Base-by-base conservation (phyloP, 2,329 filamentous ascomycete species). In the Hysterium pulicare region DNA sequence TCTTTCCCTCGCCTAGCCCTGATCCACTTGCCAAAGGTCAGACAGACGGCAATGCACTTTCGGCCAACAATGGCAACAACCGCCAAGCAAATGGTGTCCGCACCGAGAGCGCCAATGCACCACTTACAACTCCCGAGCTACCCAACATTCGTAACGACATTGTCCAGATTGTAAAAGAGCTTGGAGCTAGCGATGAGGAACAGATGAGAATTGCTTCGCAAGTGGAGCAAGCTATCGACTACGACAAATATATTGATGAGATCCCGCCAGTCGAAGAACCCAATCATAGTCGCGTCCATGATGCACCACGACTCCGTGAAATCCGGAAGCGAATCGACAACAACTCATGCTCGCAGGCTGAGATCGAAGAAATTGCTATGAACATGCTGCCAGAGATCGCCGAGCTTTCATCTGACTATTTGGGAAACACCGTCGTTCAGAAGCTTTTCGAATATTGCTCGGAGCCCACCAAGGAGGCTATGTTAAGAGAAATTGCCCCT, bases 401-500 rank as follows among this genome's bases (percentile, higher is more conserved):
- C 3, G 93, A 98, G 68, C 76, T 98, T 19, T 80, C 93, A 2
- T 95, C 91, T 0, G 93, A 98, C 68, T 98, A 98, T 59, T 79
- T 98, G 23, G 93, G 93, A 55, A 98, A 98, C 71, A 98, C 93
- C 0, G 93, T 98, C n/a, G 91, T 98, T 15, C 93, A 98, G 71
- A 98, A 98, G 71, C 75, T 98, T 34, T 98, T 98, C 61, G 91
- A 98, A 67, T 89, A 88, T 70, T 97, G 93, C 72, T 93, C 89
- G 0, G 91, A 97, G 64, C 75, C 82, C 32, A 82, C 91, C 32
- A 90, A 94, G 57, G 90, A 96, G 66, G 84, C 86, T 43, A 97
- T 98, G 93, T 75, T 98, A 44, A 70, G 74, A 11, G 83, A 90
- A 61, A 95, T 98, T 57, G 82, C 87, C 2, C 90, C 91, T 44